Evolutionary conservation across 495 filamentous ascomycete genomes (phyloP), one percentile per base, ranked within the genome.

Genomic region (Cercophora sp.): DNA sequence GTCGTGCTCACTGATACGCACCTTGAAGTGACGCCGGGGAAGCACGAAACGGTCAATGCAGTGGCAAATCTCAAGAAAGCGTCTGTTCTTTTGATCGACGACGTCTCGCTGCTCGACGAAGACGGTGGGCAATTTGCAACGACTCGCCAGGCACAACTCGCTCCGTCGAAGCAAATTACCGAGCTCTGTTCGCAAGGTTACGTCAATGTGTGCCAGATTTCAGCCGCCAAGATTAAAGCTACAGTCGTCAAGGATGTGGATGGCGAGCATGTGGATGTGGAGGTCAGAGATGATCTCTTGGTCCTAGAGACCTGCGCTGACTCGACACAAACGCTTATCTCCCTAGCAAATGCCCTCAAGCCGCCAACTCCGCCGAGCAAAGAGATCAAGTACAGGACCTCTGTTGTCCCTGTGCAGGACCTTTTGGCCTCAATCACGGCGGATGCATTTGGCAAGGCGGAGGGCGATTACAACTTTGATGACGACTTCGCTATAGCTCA

Each of bases 271-370:
- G 65, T 95, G 8, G 89, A 93, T 58, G 78, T 96, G 2, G 88
- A 96, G 54, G 58, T 96, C 8, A 80, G 79, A 35, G 88, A 94
- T 63, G 87, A 93, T 62, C 75, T 99, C 2, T 75, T 97, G 23
- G 83, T 99, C 19, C 74, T 99, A 13, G 94, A 99, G 64, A 88
- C 90, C 3, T 97, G 94, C 63, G 93, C 94, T 13, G 94, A 99
- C 68, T 97, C 94, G 8, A 97, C 93, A 0, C 90, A 96, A 60
- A 97, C 94, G 0, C 79, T 99, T 2, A 84, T 94, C 44, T 82
- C 77, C 13, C 80, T 93, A 51, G 64, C 93, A 34, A 89, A 88
- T 61, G 91, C 85, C 0, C 77, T 99, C 4, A 82, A 82, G 9
- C 93, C 91, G 19, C 93, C 94, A 2, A 80, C 80, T 5, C 84